These are phyloP conservation scores for Aspergillus tamarii DNA, from an alignment of 2,329 filamentous ascomycete genomes.

Conservation along the genomic window DNA sequence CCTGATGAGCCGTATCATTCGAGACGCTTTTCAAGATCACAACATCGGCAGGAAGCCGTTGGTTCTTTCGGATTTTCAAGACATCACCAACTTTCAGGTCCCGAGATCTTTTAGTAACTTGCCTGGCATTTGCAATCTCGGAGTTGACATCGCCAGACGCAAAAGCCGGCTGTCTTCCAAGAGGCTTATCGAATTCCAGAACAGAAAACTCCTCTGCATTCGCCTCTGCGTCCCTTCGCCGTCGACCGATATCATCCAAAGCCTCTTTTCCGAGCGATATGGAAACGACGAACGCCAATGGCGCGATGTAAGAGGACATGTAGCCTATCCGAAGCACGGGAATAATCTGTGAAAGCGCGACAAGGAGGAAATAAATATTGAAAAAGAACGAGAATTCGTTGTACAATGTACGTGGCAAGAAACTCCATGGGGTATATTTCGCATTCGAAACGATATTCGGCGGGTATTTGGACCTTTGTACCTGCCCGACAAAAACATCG, in stretches of 20 bases:
- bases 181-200: slow-evolving; percentile 64
- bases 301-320: slow-evolving; percentile 90
- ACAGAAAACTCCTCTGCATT: slow-evolving; percentile 89
- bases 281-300: slow-evolving; percentile 84
- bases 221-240: slow-evolving; percentile 86
- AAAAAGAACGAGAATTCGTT: slow-evolving; percentile 99
- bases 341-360: slow-evolving; percentile 91
- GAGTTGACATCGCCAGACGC: slow-evolving; percentile 16
- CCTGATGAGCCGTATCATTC: slow-evolving; percentile 50
- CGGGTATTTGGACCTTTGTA: slow-evolving; percentile 76
- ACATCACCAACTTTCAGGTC: slow-evolving; percentile 94
- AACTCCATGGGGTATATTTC: slow-evolving; percentile 94
- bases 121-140: slow-evolving; percentile 51
- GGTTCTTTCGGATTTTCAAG: slow-evolving; percentile 88
- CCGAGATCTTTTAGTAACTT: slow-evolving; percentile 78
- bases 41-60: slow-evolving; percentile 91
- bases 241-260: slow-evolving; percentile 84
- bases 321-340: slow-evolving; percentile 90
- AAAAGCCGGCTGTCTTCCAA: slow-evolving; percentile 13
- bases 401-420: slow-evolving; percentile 90
- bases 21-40: slow-evolving; percentile 83
- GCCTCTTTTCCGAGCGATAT: slow-evolving; percentile 97
- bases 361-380: slow-evolving; percentile 97
- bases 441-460: slow-evolving; percentile 93
- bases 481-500: slow-evolving; percentile 73